Percentiles rank a stretch among this genome's conserved stretches.
Conservation (phyloP, 306 rosid genomes). For the Trifolium fragiferum region DNA sequence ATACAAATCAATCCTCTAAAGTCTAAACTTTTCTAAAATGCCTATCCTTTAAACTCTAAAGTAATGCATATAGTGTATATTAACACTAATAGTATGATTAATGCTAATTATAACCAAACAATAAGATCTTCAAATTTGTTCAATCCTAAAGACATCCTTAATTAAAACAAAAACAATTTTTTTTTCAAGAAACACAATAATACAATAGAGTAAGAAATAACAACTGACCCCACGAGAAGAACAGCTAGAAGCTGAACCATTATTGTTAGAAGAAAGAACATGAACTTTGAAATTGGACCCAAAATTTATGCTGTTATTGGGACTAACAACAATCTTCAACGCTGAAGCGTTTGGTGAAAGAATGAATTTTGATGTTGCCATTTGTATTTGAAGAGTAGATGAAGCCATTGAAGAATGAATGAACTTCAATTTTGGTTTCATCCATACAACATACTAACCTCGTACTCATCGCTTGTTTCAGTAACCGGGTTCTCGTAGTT, state of each 20-base stretch:
- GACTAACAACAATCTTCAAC: constrained; percentile 17
- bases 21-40: neutral
- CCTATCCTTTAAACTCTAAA: neutral
- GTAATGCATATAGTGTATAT: neutral
- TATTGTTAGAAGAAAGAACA: constrained; percentile 56
- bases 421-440: neutral
- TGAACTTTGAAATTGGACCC: constrained; percentile 44
- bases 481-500: constrained; percentile 37
- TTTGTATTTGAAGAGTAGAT: constrained; percentile 50
- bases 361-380: constrained; percentile 49
- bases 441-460: constrained; percentile 27
- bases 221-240: constrained; percentile 58
- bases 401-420: constrained; percentile 46
- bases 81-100: neutral
- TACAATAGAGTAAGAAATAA: neutral
- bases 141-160: constrained; percentile 26
- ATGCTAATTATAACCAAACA: neutral
- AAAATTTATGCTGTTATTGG: constrained; percentile 11
- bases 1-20: neutral
- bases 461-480: constrained; percentile 44
- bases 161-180: constrained; percentile 10
- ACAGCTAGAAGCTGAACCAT: constrained; percentile 57
- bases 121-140: constrained; percentile 23
- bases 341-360: constrained; percentile 40
- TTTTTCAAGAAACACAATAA: constrained; percentile 13